Conservation (phyloP, 2,329 filamentous ascomycete species). For the Penicillium olsonii region DNA sequence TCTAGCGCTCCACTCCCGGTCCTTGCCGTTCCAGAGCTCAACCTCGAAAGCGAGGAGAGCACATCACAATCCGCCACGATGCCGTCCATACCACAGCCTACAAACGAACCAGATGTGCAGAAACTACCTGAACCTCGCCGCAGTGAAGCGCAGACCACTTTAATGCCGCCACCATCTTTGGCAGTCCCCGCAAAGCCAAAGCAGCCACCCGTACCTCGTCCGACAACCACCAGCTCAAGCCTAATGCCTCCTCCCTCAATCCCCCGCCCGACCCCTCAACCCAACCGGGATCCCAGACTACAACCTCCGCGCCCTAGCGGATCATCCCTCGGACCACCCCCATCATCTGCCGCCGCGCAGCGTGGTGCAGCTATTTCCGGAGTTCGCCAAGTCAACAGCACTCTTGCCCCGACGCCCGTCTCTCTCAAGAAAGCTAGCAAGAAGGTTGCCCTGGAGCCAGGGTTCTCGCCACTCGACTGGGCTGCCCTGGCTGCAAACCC, state of each 20-base stretch:
- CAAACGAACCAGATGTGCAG: constrained; percentile 7
- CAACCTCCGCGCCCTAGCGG: constrained; percentile 33
- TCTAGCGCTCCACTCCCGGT: constrained; percentile 20
- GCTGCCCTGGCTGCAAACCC: constrained; percentile 70
- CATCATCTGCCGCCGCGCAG: constrained; percentile 47
- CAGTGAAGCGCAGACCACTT: constrained; percentile 7
- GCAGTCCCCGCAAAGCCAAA: constrained; percentile 14
- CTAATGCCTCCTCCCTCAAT: constrained; percentile 39
- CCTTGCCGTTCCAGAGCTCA: constrained; percentile 36
- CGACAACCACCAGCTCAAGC: constrained; percentile 21
- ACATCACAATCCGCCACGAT: constrained; percentile 6
- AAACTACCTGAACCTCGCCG: constrained; percentile 9
- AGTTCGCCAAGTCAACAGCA: constrained; percentile 44
- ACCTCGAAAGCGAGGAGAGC: constrained; percentile 25
- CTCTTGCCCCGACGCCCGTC: constrained; percentile 46
- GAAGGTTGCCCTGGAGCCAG: constrained; percentile 78
- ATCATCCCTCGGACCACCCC: constrained; percentile 42
- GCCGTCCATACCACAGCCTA: constrained; percentile 7
- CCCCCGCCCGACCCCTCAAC: constrained; percentile 28
- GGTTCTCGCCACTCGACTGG: constrained; percentile 96
- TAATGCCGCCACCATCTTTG: constrained; percentile 10
- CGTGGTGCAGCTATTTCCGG: constrained; percentile 44
- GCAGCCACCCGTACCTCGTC: constrained; percentile 7
- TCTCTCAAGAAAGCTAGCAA: constrained; percentile 54
- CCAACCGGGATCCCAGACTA: constrained; percentile 19